Evolutionary conservation across 371 early-diverging fungal species (phyloP).

Genomic region (Mortierella sp.): DNA sequence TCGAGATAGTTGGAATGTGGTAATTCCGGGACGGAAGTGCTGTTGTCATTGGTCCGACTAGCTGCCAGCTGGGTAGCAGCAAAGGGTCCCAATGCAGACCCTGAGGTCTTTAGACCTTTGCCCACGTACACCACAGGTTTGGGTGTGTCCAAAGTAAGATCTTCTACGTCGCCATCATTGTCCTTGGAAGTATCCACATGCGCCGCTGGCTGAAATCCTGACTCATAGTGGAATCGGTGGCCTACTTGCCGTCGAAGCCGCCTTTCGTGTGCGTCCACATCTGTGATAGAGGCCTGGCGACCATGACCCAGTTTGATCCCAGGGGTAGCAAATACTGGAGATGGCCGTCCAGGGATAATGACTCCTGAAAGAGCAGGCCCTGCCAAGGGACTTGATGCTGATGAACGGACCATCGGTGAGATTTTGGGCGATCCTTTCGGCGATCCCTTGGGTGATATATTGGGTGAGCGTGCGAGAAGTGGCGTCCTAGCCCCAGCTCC

Average conservation of each 20-base stretch:
- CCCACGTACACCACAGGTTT: slow-evolving; percentile 19
- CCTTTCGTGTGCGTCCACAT: slow-evolving; percentile 57
- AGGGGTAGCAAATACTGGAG: slow-evolving; percentile 32
- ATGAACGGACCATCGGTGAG: slow-evolving; percentile 48
- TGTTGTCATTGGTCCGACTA: slow-evolving; percentile 34
- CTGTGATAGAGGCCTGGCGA: slow-evolving; percentile 54
- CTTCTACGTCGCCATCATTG: slow-evolving; percentile 47
- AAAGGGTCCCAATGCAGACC: slow-evolving; percentile 24
- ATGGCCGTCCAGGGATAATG: slow-evolving; percentile 32
- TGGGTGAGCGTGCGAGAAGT: slow-evolving; percentile 44
- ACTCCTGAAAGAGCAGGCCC: slow-evolving; percentile 52
- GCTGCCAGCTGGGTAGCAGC: slow-evolving; percentile 34
- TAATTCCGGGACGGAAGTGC: slow-evolving; percentile 47
- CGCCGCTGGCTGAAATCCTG: slow-evolving; percentile 41
- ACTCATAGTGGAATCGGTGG: slow-evolving; percentile 50
- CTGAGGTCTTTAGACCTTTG: slow-evolving; percentile 17
- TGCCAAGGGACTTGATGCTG: slow-evolving; percentile 55
- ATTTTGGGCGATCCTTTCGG: slow-evolving; percentile 55
- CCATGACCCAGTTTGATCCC: slow-evolving; percentile 39
- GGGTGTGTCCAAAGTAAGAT: slow-evolving; percentile 44
- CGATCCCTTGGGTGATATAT: slow-evolving; percentile 53
- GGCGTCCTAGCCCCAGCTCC: slow-evolving; percentile 40
- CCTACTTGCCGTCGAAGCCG: slow-evolving; percentile 49
- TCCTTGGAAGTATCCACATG: slow-evolving; percentile 26
- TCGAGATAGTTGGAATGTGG: slow-evolving; percentile 55